phyloP scores from a whole-genome alignment of 78 protist species.

The Creolimax fragrantissima region DNA sequence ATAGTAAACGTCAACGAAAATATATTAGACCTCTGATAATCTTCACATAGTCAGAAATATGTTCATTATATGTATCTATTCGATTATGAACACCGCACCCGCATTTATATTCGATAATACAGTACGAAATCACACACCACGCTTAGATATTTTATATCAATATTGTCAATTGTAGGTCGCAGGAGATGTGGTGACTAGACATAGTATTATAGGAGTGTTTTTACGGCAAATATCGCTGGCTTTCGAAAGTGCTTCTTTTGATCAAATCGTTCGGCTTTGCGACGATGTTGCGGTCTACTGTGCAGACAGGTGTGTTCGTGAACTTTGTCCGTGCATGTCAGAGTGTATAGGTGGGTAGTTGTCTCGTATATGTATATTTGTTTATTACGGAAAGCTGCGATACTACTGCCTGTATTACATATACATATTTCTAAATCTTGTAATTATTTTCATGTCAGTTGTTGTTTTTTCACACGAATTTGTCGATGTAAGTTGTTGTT shows the following conservation, averaged over 20 bases:
- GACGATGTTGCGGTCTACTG: neutral
- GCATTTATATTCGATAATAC: neutral
- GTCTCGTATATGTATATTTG: too few relatives aligned
- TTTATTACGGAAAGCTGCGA: too few relatives aligned
- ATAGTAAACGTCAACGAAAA: too few relatives aligned
- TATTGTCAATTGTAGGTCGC: neutral
- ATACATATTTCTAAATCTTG: too few relatives aligned
- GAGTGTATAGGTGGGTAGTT: too few relatives aligned
- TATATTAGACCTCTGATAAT: too few relatives aligned
- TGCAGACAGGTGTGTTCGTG: neutral
- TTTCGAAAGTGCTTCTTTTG: neutral
- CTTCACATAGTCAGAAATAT: neutral
- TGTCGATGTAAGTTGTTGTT: too few relatives aligned
- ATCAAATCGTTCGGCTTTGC: neutral
- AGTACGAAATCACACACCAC: neutral
- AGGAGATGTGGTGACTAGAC: neutral
- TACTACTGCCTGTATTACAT: too few relatives aligned
- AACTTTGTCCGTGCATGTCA: too few relatives aligned
- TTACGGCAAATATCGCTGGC: neutral
- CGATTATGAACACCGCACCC: neutral
- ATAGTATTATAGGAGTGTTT: neutral
- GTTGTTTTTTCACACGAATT: too few relatives aligned
- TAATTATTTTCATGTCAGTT: too few relatives aligned
- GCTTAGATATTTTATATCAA: too few relatives aligned
- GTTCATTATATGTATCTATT: neutral